Evolutionary conservation across 2,329 filamentous ascomycete species (phyloP).

Genomic region (Aureobasidium sp.): DNA sequence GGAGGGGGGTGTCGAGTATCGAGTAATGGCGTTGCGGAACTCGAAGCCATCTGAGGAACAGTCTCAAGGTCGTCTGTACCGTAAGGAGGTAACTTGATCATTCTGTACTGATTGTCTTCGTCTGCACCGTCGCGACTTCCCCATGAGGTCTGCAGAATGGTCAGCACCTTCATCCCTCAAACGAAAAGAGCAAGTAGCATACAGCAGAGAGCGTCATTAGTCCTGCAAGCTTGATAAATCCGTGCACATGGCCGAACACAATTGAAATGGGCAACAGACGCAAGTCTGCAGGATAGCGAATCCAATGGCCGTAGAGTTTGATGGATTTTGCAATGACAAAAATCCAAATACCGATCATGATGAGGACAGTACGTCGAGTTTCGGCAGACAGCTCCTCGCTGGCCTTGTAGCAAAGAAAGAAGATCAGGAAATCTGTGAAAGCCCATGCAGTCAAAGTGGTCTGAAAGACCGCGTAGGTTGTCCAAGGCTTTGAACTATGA

Average conservation of each 20-base stretch:
- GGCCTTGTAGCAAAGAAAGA: slow-evolving; percentile 62
- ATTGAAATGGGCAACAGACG: slow-evolving; percentile 77
- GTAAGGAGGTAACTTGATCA: slow-evolving; percentile 41
- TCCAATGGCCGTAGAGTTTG: slow-evolving; percentile 81
- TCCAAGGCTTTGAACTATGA: slow-evolving; percentile 80
- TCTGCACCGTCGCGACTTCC: slow-evolving; percentile 90
- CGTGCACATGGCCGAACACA: slow-evolving; percentile 87
- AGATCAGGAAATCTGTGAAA: slow-evolving; percentile 68
- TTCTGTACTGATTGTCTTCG: slow-evolving; percentile 67
- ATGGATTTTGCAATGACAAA: slow-evolving; percentile 79
- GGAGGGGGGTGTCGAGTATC: slow-evolving; percentile 13
- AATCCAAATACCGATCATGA: slow-evolving; percentile 63
- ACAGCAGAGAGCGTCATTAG: slow-evolving; percentile 54
- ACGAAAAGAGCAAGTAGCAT: neutral
- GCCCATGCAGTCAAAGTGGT: slow-evolving; percentile 89
- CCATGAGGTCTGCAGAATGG: slow-evolving; percentile 70
- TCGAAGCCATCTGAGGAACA: slow-evolving; percentile 12
- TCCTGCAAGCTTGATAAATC: slow-evolving; percentile 85
- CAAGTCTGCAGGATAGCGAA: slow-evolving; percentile 74
- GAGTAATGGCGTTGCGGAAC: neutral
- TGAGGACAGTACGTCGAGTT: slow-evolving; percentile 43
- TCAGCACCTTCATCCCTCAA: neutral
- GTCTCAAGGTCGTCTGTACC: slow-evolving; percentile 20
- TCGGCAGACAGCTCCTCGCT: slow-evolving; percentile 41
- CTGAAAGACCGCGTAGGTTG: slow-evolving; percentile 83